A percentile compares a stretch with the other conserved stretches of the same genome.
These are phyloP conservation scores for Ceratocystis variospora DNA, from an alignment of 2,329 filamentous ascomycete genomes.

Conservation along the genomic window DNA sequence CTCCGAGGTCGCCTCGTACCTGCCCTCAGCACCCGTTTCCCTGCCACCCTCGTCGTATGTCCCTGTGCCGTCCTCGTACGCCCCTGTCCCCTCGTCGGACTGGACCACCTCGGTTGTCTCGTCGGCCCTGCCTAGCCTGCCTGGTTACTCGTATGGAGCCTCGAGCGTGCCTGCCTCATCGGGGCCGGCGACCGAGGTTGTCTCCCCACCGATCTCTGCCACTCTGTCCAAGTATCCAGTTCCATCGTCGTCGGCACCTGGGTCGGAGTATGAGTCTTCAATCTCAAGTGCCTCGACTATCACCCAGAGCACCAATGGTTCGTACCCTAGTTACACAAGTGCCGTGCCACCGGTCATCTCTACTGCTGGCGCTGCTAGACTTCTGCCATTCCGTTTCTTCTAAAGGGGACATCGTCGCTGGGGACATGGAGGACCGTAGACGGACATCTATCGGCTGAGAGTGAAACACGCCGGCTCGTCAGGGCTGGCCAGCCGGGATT, in stretches of 20 bases:
- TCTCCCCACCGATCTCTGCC: not conserved
- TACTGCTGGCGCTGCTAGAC: slow-evolving; percentile 15
- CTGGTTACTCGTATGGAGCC: slow-evolving; percentile 5
- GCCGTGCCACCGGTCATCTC: slow-evolving; percentile 6
- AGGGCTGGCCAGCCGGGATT: no score
- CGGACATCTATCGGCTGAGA: not conserved
- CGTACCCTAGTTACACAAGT: slow-evolving; percentile 5
- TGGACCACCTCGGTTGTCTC: slow-evolving; percentile 2
- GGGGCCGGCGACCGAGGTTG: not conserved
- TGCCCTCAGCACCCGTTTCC: not conserved
- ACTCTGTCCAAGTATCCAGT: not conserved
- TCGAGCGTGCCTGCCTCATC: not conserved
- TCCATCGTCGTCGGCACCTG: not conserved
- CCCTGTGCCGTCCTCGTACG: not conserved
- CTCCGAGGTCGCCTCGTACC: not conserved
- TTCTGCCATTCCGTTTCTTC: slow-evolving; percentile 8
- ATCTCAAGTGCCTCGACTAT: slow-evolving; percentile 2
- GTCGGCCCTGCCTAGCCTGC: not conserved
- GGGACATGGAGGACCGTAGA: not conserved
- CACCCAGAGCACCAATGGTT: slow-evolving; percentile 5
- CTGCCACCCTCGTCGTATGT: not conserved
- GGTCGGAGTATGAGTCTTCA: not conserved
- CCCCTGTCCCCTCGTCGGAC: not conserved
- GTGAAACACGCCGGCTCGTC: not conserved
- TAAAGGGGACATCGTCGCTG: not conserved